Evolutionary conservation across 352 stramenopile species (phyloP), one percentile per base, ranked within the genome.

Genomic region (Phytopythium sindhum): DNA sequence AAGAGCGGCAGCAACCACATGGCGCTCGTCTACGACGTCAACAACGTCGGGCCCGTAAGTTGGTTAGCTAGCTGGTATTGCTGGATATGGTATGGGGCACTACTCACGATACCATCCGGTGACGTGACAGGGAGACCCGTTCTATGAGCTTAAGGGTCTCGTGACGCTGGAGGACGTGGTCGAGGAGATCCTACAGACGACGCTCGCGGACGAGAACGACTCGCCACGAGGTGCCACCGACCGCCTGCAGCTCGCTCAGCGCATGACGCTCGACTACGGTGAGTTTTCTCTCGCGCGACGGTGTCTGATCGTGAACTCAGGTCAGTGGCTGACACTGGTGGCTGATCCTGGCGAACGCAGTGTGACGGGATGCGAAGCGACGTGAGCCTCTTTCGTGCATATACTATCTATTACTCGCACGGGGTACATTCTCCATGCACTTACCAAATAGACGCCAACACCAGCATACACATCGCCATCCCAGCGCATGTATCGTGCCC

Each of bases 151-250:
- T 19, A 97, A 96, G 51, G 98, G 97, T 3, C 88, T 99, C 29
- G 94, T 99, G 39, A 99, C 97, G 6, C 72, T 99, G 31, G 96
- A 99, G 74, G 97, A 99, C 74, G 98, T 99, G 55, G 95, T 99
- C 50, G 96, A 99, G 69, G 91, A 98, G 63, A 99, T 99, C 66
- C 74, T 99, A 39, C 82, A 93, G 64, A 92, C 97, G 68, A 96
- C 98, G 69, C 98, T 99, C 66, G 81, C 93, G 4, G 96, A 99
- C 66, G 97, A 99, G 70, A 98, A 89, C 23, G 91, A 99, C 72
- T 87, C 75, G 21, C 64, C 53, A 21, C 75, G 81, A 4, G 78
- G 75, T 7, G 64, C 61, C 17, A 74, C 66, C n/a, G 77, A 81
- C 47, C 77, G 81, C 11, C 74, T 78, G 58, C 73, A 75, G 54